These are phyloP conservation scores for Graphilbum fragrans DNA, from an alignment of 2,329 filamentous ascomycete genomes.

Conservation along the genomic window DNA sequence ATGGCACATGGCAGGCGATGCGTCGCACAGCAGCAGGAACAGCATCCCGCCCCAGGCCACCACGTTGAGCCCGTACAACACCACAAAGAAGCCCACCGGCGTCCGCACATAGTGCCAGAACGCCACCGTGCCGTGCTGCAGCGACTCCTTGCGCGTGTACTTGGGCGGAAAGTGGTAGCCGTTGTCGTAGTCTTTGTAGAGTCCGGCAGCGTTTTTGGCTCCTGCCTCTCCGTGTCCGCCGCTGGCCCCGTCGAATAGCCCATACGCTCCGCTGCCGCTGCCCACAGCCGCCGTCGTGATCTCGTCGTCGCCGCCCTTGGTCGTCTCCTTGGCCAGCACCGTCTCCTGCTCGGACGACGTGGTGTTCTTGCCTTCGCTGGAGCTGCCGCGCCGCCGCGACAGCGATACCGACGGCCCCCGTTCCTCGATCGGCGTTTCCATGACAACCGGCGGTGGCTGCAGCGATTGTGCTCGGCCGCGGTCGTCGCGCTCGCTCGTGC, in stretches of 20 bases:
- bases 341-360: neutral
- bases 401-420: neutral
- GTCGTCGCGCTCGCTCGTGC: constrained; percentile 3
- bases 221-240: neutral
- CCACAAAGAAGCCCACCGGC: constrained; percentile 63
- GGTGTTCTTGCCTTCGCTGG: constrained; percentile 1
- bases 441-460: neutral
- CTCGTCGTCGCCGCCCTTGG: neutral
- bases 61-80: constrained; percentile 69
- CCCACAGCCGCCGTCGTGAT: neutral
- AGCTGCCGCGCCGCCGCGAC: too few species aligned
- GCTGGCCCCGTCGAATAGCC: neutral
- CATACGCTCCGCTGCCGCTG: neutral
- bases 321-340: neutral
- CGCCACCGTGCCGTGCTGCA: constrained; percentile 41
- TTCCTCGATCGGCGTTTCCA: constrained; percentile 7
- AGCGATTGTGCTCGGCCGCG: neutral
- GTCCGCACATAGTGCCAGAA: constrained; percentile 67
- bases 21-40: constrained; percentile 72
- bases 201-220: neutral
- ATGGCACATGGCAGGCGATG: constrained; percentile 59
- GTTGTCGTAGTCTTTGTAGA: constrained; percentile 36
- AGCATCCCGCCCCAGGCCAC: constrained; percentile 89
- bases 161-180: constrained; percentile 54
- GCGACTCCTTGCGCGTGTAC: constrained; percentile 46